Conservation (phyloP, 2,329 filamentous ascomycete genomes). For the Aspergillus oerlinghausenensis region DNA sequence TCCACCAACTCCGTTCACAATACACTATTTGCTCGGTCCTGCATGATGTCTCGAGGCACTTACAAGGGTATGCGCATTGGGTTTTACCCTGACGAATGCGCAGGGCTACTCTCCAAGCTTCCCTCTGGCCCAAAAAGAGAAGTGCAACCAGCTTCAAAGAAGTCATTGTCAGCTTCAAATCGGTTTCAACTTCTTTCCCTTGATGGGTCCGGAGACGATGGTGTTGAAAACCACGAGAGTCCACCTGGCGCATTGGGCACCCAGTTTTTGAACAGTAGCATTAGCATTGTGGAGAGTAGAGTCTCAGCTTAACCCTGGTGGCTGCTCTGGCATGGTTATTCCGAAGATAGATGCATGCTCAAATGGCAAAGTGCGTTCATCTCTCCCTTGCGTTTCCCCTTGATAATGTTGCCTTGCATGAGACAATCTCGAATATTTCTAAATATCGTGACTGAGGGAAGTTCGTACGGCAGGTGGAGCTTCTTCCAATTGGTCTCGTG, state of each 20-base stretch:
- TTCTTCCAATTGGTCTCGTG: not conserved
- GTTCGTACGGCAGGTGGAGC: not conserved
- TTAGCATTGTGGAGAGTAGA: constrained; percentile 13
- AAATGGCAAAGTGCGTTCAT: not conserved
- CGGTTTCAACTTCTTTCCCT: constrained; percentile 59
- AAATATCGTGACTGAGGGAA: not conserved
- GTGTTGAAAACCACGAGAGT: constrained; percentile 25
- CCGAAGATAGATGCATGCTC: not conserved
- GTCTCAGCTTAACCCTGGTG: constrained; percentile 8
- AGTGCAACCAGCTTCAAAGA: constrained; percentile 30
- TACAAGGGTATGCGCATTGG: constrained; percentile 70
- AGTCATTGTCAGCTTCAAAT: constrained; percentile 43
- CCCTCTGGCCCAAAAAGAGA: constrained; percentile 27
- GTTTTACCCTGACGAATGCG: constrained; percentile 70
- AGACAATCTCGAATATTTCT: not conserved
- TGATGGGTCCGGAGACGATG: constrained; percentile 41
- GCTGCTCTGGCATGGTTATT: not conserved
- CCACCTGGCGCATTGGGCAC: constrained; percentile 12
- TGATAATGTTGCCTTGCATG: not conserved
- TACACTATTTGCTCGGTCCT: constrained; percentile 69
- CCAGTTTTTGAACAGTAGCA: constrained; percentile 9
- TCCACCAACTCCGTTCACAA: constrained; percentile 73
- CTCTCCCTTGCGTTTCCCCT: not conserved
- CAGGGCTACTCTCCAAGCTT: constrained; percentile 48
- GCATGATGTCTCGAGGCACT: constrained; percentile 64